These are phyloP conservation scores for Yamadazyma buinensis DNA, from an alignment of 1,139 yeast genomes.

Conservation along the genomic window DNA sequence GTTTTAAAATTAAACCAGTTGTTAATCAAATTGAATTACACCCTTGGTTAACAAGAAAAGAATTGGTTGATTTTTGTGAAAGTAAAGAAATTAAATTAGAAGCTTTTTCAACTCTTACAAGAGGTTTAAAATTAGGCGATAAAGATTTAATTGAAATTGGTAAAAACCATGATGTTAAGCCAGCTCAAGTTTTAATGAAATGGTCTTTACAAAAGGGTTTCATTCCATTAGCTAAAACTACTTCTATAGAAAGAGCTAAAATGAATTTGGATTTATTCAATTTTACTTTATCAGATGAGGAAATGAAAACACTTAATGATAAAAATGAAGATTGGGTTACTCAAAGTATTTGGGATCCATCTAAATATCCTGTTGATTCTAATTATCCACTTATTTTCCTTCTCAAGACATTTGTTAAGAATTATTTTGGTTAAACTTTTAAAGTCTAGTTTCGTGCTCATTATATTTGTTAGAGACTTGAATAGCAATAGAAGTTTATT, in stretches of 20 bases:
- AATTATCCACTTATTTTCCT: neutral
- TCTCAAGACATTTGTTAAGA: neutral
- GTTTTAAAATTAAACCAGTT: constrained; percentile 27
- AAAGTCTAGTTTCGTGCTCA: too few species aligned
- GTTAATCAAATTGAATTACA: constrained; percentile 37
- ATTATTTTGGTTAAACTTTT: too few species aligned
- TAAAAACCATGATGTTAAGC: constrained; percentile 3
- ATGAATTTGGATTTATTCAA: constrained; percentile 39
- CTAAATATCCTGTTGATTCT: constrained; percentile 1
- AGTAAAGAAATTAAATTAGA: constrained; percentile 23
- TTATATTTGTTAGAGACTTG: too few species aligned
- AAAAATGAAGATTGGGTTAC: constrained; percentile 1
- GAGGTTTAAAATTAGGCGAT: constrained; percentile 26
- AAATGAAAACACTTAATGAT: constrained; percentile 20
- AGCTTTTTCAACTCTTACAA: constrained; percentile 52
- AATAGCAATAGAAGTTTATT: too few species aligned
- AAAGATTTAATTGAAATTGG: constrained; percentile 7
- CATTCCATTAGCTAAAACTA: constrained; percentile 33
- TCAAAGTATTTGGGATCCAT: constrained; percentile 2
- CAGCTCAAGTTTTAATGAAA: constrained; percentile 27
- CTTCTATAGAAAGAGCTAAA: constrained; percentile 19
- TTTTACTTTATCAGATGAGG: constrained; percentile 45
- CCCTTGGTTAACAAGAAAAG: constrained; percentile 35
- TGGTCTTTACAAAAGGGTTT: constrained; percentile 40
- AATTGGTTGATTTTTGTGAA: constrained; percentile 25